Evolutionary conservation across 2,329 filamentous ascomycete species (phyloP), one percentile per base, ranked within the genome.

Genomic region (Xylariomycetidae sp.): DNA sequence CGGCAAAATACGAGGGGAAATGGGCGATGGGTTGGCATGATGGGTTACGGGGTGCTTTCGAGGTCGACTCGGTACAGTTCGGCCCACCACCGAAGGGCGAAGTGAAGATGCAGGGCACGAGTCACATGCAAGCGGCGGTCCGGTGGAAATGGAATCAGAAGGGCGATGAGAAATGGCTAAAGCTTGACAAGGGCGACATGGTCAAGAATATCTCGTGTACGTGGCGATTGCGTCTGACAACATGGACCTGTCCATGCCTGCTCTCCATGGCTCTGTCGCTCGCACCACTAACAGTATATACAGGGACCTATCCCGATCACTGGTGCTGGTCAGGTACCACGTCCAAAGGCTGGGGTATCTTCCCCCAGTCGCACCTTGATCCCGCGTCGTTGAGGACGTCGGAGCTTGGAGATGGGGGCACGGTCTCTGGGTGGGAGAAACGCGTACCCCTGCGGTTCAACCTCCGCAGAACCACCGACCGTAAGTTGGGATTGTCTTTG

Each of bases 101-200:
- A 41, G 58, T 74, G 12, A 64, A 58, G 19, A 64, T 67, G 53
- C 61, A 63, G 53, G 64, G 60, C 9, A 60, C 61, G 20, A 72
- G 65, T 34, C 63, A 61, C 9, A 58, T 74, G 25, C 63, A 62
- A 29, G 73, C 68, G 8, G 61, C 65, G 25, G 60, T 70, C 10
- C 61, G 62, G 37, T 77, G 72, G 72, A 73, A 65, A 51, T 76
- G 72, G 56, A 58, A 60, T 30, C 61, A 64, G 22, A 68, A 65
- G 42, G 56, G 60, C 15, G 61, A 63, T 31, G 60, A 64, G 8
- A 59, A 56, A 17, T 77, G 73, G 73, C 57, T 77, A n/a, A 66
- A 60, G 42, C 74, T 85, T 48, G 77, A 80, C 19, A 81, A 79
- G 50, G 76, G 75, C 14, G 80, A 85, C 42, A 64, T 69, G 3